phyloP scores from a whole-genome alignment of 345 rosid species.

The Rhizophora mangle region DNA sequence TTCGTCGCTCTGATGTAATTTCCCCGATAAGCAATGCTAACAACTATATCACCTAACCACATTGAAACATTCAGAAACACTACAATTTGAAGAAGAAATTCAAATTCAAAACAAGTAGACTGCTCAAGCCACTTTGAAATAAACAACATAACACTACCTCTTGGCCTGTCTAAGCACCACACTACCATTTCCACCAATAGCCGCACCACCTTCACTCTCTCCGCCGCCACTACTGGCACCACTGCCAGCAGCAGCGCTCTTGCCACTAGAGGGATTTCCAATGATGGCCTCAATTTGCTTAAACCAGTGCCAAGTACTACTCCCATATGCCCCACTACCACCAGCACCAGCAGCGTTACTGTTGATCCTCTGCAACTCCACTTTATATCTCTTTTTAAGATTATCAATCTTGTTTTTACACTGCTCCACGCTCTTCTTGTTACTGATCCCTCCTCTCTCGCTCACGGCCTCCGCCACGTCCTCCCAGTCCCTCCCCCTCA shows the following conservation, averaged over 20 bases:
- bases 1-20: too few relatives aligned
- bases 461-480: slow-evolving; percentile 79
- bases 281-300: slow-evolving; percentile 78
- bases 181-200: background rate
- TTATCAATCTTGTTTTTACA: slow-evolving; percentile 94
- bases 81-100: background rate
- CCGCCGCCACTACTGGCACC: slow-evolving; percentile 6
- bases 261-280: slow-evolving; percentile 38
- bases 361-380: slow-evolving; percentile 71
- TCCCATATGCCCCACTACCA: slow-evolving; percentile 27
- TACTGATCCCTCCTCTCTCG: slow-evolving; percentile 54
- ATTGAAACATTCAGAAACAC: too few relatives aligned
- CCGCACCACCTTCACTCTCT: slow-evolving; percentile 14
- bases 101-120: background rate
- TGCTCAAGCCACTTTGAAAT: too few relatives aligned
- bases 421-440: slow-evolving; percentile 61
- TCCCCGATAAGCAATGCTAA: too few relatives aligned
- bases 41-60: too few relatives aligned
- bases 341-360: slow-evolving; percentile 3
- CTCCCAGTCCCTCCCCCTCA: slow-evolving; percentile 95
- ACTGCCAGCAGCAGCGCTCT: background rate
- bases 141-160: too few relatives aligned
- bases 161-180: too few relatives aligned
- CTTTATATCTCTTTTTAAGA: slow-evolving; percentile 82
- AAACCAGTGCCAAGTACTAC: slow-evolving; percentile 94